Evolutionary conservation across 140 eudicot species (phyloP), one percentile per base, ranked within the genome.

Genomic region (Anethum foeniculum): DNA sequence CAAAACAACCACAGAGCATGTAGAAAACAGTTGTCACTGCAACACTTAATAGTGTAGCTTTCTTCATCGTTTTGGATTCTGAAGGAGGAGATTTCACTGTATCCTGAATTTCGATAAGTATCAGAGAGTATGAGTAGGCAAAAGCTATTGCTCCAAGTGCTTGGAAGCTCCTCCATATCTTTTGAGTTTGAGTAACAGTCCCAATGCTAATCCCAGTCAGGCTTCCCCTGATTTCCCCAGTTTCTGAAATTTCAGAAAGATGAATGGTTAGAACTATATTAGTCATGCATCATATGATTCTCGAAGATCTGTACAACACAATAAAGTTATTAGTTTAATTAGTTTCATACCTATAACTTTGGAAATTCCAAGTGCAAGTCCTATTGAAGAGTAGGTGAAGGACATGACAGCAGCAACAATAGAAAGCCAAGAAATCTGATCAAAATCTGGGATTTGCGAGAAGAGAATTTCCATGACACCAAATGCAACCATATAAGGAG

Each of bases 331-430:
- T 6, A 21, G 51, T 73, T 19, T 41, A 2, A 36, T 36, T 0
- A 11, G 28, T 72, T 25, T 13, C 0, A 13, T 77, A 88, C 92
- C 91, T 19, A 86, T 83, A 75, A 90, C 84, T 84, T 90, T 84
- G 79, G 88, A 85, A 32, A 90, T 69, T 3, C 91, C 93, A 5
- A 90, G 91, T 39, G 83, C 89, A 62, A 90, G 87, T 60, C 93
- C 96, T 11, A 90, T 85, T 49, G 88, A 83, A 32, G 93, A 88
- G 87, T 88, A 90, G 41, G 96, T 88, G 84, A 90, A 90, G 48
- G 93, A 89, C 95, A 90, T 90, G 47, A 88, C 85, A 7, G 92
- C 92, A 28, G 92, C 92, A 68, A 90, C 89, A 44, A 87, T 84
- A 0, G 93, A 88, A 9, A 88, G 84, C 96, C 93, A 88, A 73